Conservation (phyloP, 495 filamentous ascomycete genomes). For the Hyphodiscus hymeniophilus region DNA sequence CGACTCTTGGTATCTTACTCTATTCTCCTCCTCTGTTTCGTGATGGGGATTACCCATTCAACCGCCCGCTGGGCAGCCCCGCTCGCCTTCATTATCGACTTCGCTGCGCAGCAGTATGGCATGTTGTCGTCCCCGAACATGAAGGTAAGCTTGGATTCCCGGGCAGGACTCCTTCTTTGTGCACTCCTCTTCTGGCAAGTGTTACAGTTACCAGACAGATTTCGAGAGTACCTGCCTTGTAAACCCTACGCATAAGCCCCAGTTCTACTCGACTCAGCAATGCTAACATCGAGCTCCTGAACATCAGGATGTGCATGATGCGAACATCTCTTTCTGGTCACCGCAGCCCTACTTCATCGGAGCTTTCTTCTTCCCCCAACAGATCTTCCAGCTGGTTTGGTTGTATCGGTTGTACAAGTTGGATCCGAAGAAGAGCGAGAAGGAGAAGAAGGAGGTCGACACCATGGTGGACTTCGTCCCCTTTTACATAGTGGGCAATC, state of each 20-base stretch:
- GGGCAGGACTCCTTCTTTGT: too few species aligned
- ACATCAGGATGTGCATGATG: conserved; percentile 39
- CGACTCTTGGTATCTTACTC: too few species aligned
- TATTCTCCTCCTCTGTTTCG: conserved; percentile 5
- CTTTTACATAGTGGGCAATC: conserved; percentile 39
- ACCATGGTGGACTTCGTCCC: conserved; percentile 36
- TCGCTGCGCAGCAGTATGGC: conserved; percentile 40
- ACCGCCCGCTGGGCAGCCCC: conserved; percentile 32
- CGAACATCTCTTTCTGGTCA: conserved; percentile 41
- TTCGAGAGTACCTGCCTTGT: too few species aligned
- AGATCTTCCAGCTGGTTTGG: conserved; percentile 43
- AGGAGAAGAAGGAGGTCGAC: conserved; percentile 16
- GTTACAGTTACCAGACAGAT: too few species aligned
- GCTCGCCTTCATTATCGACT: conserved; percentile 39
- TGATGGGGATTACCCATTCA: conserved; percentile 30
- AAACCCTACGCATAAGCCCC: too few species aligned
- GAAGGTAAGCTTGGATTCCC: too few species aligned
- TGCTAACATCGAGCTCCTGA: too few species aligned
- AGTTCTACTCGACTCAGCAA: too few species aligned
- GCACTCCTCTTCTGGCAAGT: too few species aligned
- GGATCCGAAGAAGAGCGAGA: conserved; percentile 25
- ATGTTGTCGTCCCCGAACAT: conserved; percentile 39
- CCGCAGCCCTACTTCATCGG: conserved; percentile 45
- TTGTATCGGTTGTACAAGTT: conserved; percentile 39
- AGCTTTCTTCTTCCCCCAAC: conserved; percentile 47